phyloP scores from a whole-genome alignment of 2,329 filamentous ascomycete species.

The Talaromyces sp. region DNA sequence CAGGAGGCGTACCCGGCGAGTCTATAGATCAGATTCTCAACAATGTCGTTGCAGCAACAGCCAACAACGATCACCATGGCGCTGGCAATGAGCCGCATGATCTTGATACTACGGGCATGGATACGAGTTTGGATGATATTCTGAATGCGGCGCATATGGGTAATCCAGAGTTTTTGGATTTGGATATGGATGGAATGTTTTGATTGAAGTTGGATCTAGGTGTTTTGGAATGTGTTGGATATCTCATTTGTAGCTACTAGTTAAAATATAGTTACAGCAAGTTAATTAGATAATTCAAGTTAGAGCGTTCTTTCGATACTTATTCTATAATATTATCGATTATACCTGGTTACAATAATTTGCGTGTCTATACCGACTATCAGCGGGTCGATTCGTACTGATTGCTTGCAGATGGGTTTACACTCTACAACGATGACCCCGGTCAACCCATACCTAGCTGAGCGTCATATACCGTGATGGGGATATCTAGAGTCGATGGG shows the following conservation, averaged over 20 bases:
- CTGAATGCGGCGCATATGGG: constrained; percentile 45
- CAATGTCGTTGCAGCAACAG: constrained; percentile 38
- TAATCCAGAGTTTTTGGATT: constrained; percentile 46
- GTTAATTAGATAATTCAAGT: neutral
- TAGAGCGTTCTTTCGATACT: neutral
- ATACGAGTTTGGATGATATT: constrained; percentile 45
- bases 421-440: neutral
- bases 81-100: constrained; percentile 32
- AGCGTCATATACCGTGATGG: neutral
- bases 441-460: neutral
- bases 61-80: constrained; percentile 30
- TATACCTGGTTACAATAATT: neutral
- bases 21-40: constrained; percentile 43
- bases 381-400: neutral
- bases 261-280: neutral
- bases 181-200: constrained; percentile 49
- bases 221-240: neutral
- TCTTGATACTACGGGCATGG: constrained; percentile 30
- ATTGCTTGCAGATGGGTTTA: neutral
- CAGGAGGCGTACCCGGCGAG: constrained; percentile 28
- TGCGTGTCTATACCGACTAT: neutral
- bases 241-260: neutral
- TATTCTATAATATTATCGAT: neutral
- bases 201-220: constrained; percentile 17
- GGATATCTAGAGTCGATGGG: no score